These are phyloP conservation scores for Fusarium oxysporum DNA, from an alignment of 2,329 filamentous ascomycete species.

Conservation along the genomic window DNA sequence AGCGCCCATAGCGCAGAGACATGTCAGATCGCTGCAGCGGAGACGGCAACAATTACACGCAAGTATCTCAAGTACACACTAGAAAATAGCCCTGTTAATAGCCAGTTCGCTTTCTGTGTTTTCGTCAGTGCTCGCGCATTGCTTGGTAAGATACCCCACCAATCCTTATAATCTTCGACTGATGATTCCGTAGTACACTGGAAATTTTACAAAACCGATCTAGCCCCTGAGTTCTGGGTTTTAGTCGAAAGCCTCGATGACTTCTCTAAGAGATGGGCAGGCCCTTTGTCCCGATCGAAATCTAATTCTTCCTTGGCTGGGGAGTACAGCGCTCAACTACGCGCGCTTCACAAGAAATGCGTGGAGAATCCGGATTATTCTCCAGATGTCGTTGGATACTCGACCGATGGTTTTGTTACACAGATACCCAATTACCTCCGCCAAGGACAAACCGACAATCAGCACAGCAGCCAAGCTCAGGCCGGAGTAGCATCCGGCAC, in stretches of 20 bases:
- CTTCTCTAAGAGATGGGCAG: slow-evolving; percentile 47
- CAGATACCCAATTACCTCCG: background rate
- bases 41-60: slow-evolving; percentile 58
- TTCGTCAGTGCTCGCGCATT: slow-evolving; percentile 60
- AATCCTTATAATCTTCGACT: fast-evolving
- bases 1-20: slow-evolving; percentile 61
- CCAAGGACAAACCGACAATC: fast-evolving
- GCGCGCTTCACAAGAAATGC: slow-evolving; percentile 12
- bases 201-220: slow-evolving; percentile 29
- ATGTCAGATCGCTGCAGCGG: slow-evolving; percentile 58
- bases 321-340: slow-evolving; percentile 22
- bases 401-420: slow-evolving; percentile 8
- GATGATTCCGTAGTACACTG: slow-evolving; percentile 24
- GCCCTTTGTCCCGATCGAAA: slow-evolving; percentile 4
- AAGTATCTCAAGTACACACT: slow-evolving; percentile 58
- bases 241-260: slow-evolving; percentile 47
- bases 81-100: slow-evolving; percentile 25
- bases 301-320: background rate
- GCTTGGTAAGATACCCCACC: slow-evolving; percentile 35
- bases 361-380: background rate
- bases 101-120: slow-evolving; percentile 59
- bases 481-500: fast-evolving
- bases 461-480: fast-evolving
- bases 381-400: slow-evolving; percentile 31
- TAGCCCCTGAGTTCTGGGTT: slow-evolving; percentile 45